Conservation (phyloP, 2,329 filamentous ascomycete genomes). For the Tolypocladium ophioglossoides region DNA sequence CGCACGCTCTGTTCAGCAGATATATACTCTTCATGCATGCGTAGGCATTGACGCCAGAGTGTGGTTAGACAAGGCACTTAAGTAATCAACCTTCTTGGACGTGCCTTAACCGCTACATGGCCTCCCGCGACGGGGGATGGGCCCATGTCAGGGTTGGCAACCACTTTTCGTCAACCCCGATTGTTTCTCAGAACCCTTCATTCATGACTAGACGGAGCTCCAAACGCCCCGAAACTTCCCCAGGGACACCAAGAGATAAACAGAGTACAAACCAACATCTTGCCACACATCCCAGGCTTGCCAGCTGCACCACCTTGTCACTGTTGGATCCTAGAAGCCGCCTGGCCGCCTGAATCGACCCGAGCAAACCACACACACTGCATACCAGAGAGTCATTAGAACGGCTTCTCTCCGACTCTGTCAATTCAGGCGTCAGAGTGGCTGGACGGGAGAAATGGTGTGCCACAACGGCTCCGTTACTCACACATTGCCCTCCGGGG, state of each 20-base stretch:
- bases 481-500: constrained; percentile 24
- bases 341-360: neutral
- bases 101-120: neutral
- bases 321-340: too few relatives aligned
- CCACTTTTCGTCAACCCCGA: too few relatives aligned
- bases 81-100: too few relatives aligned
- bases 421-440: neutral
- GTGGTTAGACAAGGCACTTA: too few relatives aligned
- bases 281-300: neutral
- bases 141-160: too few relatives aligned
- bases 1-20: too few relatives aligned
- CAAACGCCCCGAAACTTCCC: neutral
- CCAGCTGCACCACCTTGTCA: neutral
- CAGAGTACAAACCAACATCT: neutral
- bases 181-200: too few relatives aligned
- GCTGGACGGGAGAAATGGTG: neutral
- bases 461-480: constrained; percentile 3
- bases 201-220: too few relatives aligned
- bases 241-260: neutral
- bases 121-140: neutral
- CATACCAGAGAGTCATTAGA: neutral
- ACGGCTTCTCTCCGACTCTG: constrained; percentile 19
- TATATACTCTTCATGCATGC: too few relatives aligned
- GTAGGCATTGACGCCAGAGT: too few relatives aligned
- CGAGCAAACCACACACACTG: neutral